phyloP scores from a whole-genome alignment of 2,329 filamentous ascomycete genomes.

The Paecilomyces fulvus region DNA sequence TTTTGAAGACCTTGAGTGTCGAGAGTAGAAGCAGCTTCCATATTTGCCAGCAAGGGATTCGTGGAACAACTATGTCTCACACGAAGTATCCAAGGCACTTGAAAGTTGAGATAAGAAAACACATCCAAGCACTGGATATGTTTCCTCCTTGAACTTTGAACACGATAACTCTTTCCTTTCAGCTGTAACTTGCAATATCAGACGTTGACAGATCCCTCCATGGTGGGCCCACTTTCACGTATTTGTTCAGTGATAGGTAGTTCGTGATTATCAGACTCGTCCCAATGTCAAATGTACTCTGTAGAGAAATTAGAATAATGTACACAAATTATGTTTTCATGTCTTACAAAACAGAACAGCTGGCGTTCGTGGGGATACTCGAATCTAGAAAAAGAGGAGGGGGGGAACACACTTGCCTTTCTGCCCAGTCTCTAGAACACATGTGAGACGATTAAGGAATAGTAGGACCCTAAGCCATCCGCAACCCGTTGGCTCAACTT shows the following conservation, averaged over 20 bases:
- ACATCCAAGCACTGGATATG: not conserved
- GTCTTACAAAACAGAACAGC: not conserved
- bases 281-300: not conserved
- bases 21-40: constrained; percentile 17
- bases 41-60: constrained; percentile 8
- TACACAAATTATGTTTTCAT: not conserved
- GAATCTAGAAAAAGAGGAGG: not conserved
- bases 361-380: not conserved
- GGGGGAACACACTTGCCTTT: not conserved
- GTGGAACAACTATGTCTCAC: not conserved
- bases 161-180: constrained; percentile 5
- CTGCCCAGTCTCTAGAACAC: not conserved
- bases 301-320: not conserved
- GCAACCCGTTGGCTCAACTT: not conserved
- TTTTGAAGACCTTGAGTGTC: constrained; percentile 9
- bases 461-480: not conserved
- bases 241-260: not conserved
- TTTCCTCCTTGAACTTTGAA: not conserved
- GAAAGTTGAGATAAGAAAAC: not conserved
- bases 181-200: constrained; percentile 12
- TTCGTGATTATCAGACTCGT: not conserved
- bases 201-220: constrained; percentile 14
- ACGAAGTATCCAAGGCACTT: not conserved
- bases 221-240: constrained; percentile 15
- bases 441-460: not conserved